Conservation (phyloP, 2,329 filamentous ascomycete species). For the Beauveria caledonica region DNA sequence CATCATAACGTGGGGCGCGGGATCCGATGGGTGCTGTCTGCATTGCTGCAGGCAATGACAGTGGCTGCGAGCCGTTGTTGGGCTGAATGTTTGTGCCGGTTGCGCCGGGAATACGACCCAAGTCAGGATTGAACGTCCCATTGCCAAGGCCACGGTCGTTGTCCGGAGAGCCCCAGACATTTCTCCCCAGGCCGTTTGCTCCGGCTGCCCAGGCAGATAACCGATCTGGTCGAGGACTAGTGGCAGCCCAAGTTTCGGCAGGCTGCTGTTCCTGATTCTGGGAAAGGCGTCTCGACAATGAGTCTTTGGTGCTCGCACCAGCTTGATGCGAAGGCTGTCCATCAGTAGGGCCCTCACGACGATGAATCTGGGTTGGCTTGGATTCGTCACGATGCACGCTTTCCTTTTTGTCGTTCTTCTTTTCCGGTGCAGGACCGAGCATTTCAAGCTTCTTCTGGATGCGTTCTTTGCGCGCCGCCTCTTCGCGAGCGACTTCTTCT, state of each 20-base stretch:
- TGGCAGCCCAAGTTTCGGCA: slow-evolving; percentile 29
- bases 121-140: slow-evolving; percentile 62
- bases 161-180: slow-evolving; percentile 69
- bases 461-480: slow-evolving; percentile 62
- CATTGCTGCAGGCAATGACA: slow-evolving; percentile 28
- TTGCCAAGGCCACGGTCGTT: slow-evolving; percentile 67
- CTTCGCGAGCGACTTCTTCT: slow-evolving; percentile 63
- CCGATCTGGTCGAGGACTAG: slow-evolving; percentile 36
- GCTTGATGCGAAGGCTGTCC: slow-evolving; percentile 16
- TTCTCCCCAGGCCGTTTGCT: slow-evolving; percentile 40
- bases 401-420: slow-evolving; percentile 49
- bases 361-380: slow-evolving; percentile 27
- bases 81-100: slow-evolving; percentile 24
- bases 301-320: slow-evolving; percentile 12
- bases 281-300: slow-evolving; percentile 21
- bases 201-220: slow-evolving; percentile 42
- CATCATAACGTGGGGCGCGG: slow-evolving; percentile 22
- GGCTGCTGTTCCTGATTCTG: slow-evolving; percentile 27
- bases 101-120: slow-evolving; percentile 40
- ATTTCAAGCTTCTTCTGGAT: slow-evolving; percentile 65
- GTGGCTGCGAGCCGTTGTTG: slow-evolving; percentile 36
- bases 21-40: slow-evolving; percentile 24
- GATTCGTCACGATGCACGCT: slow-evolving; percentile 33
- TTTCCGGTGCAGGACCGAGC: slow-evolving; percentile 56
- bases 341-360: slow-evolving; percentile 19